These are phyloP conservation scores for Gaeumannomyces sp. DNA, from an alignment of 2,329 filamentous ascomycete species.

Conservation along the genomic window DNA sequence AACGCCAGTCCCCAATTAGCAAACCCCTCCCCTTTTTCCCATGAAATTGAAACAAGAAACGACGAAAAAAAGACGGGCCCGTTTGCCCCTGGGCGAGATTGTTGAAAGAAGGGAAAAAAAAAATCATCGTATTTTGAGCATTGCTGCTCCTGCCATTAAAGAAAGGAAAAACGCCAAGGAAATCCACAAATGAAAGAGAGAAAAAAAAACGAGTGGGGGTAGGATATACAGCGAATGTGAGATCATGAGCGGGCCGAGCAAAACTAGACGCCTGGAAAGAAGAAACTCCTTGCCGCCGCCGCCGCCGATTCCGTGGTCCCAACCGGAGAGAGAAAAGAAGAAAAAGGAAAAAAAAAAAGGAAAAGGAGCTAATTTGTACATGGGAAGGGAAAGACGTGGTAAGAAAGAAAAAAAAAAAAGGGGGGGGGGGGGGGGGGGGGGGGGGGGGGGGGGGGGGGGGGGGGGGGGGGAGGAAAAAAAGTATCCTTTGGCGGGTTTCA, in stretches of 20 bases:
- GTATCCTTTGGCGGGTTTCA: too few species aligned
- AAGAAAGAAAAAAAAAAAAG: too few species aligned
- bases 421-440: too few species aligned
- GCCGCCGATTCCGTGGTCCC: neutral
- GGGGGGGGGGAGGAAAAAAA: too few species aligned
- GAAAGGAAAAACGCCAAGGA: neutral
- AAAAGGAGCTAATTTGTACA: slow-evolving; percentile 3
- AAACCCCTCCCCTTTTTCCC: neutral
- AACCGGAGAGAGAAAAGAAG: neutral
- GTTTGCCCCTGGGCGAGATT: neutral
- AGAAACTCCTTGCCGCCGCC: too few species aligned
- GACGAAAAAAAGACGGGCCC: neutral
- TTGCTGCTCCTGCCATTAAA: neutral
- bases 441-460: too few species aligned
- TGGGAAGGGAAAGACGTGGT: neutral
- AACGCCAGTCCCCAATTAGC: neutral
- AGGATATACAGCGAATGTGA: neutral
- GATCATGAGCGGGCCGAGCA: neutral
- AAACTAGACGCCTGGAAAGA: neutral
- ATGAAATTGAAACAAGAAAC: neutral
- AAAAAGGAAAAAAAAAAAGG: neutral
- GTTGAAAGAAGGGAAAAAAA: neutral
- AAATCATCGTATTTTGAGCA: neutral
- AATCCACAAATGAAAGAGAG: too few species aligned
- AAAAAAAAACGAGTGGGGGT: neutral